Evolutionary conservation across 495 filamentous ascomycete species (phyloP).

Genomic region (Talaromyces liani): DNA sequence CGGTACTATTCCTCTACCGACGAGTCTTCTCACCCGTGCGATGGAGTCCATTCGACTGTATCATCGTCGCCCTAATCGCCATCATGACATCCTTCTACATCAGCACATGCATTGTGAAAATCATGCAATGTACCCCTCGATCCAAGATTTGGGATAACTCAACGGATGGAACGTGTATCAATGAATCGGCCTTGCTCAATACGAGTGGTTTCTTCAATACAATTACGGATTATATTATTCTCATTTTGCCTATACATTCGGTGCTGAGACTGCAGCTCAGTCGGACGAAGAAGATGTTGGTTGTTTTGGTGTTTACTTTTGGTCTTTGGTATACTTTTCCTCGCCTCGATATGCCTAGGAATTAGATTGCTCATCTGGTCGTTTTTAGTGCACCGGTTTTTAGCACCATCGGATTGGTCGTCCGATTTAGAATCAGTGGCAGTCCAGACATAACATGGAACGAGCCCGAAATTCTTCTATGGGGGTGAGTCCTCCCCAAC

Average conservation of each 20-base stretch:
- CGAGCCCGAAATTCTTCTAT: conserved; percentile 19
- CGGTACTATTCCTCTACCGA: conserved; percentile 24
- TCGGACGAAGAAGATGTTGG: conserved; percentile 13
- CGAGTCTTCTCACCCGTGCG: conserved; percentile 24
- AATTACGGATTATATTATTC: conserved; percentile 20
- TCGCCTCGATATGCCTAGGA: neutral
- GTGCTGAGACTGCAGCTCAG: conserved; percentile 17
- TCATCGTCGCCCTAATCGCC: conserved; percentile 17
- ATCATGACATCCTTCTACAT: conserved; percentile 18
- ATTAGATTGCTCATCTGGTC: neutral
- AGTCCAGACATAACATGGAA: conserved; percentile 19
- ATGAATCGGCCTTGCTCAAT: conserved; percentile 16
- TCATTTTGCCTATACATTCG: conserved; percentile 21
- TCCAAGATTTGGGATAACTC: conserved; percentile 15
- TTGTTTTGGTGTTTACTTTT: conserved; percentile 23
- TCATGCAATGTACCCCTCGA: conserved; percentile 19
- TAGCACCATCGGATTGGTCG: conserved; percentile 17
- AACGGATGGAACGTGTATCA: conserved; percentile 15
- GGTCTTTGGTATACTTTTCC: conserved; percentile 15
- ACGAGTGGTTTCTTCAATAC: conserved; percentile 24
- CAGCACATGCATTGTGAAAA: conserved; percentile 17
- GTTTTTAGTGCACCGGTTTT: conserved; percentile 19
- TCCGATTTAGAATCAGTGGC: conserved; percentile 15
- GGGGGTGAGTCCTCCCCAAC: conserved; percentile 11
- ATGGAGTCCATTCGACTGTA: conserved; percentile 18